Evolutionary conservation across 495 filamentous ascomycete genomes (phyloP).

Genomic region (Aspergillus asperescens): DNA sequence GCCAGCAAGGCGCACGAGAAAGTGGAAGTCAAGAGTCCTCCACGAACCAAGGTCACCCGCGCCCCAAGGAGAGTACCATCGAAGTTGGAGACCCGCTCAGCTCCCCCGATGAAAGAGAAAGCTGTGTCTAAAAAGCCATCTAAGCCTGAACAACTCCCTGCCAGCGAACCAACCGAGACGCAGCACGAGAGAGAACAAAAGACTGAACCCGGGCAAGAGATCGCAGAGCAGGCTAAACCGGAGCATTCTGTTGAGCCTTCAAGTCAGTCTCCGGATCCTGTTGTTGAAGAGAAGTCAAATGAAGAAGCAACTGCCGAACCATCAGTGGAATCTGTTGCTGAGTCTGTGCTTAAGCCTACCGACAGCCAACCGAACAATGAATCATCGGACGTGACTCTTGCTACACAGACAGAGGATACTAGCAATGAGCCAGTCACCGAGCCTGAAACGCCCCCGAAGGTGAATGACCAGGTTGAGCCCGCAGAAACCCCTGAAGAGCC

Average conservation of each 20-base stretch:
- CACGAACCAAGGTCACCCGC: constrained; percentile 23
- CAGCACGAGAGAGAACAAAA: constrained; percentile 7
- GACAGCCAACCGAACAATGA: not conserved
- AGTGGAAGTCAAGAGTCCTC: constrained; percentile 41
- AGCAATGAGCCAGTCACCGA: not conserved
- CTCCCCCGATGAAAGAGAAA: constrained; percentile 23
- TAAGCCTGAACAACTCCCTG: constrained; percentile 15
- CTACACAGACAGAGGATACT: not conserved
- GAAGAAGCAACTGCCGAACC: not conserved
- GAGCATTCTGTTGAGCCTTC: constrained; percentile 7
- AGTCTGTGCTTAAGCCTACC: not conserved
- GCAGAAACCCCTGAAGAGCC: constrained; percentile 7
- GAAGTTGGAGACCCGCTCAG: constrained; percentile 23
- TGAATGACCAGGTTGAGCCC: not conserved
- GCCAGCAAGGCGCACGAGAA: constrained; percentile 74
- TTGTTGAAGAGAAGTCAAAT: constrained; percentile 2
- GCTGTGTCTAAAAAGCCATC: constrained; percentile 17
- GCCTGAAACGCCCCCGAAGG: not conserved
- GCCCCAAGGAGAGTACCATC: constrained; percentile 18
- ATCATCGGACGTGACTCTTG: not conserved
- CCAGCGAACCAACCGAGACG: constrained; percentile 2
- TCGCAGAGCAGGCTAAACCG: not conserved
- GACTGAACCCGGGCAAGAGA: constrained; percentile 5
- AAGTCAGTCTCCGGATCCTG: not conserved
- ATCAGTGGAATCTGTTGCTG: constrained; percentile 1